phyloP scores from a whole-genome alignment of 192 early-diverging fungal genomes.

The Kickxella alabastrina region DNA sequence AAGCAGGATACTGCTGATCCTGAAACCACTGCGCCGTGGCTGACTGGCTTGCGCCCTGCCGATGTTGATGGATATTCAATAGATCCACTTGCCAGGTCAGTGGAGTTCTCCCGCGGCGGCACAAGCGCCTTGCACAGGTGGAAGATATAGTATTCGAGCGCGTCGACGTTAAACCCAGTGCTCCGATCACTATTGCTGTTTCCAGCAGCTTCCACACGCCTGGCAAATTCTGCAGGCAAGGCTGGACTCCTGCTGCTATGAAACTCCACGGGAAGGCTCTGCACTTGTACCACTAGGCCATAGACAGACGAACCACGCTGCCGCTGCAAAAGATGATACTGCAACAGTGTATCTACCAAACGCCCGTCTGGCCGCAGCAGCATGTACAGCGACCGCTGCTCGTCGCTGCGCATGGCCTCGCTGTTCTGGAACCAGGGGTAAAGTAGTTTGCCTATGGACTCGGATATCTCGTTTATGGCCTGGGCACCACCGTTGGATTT shows the following conservation, averaged over 20 bases:
- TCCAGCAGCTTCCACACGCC: constrained; percentile 1
- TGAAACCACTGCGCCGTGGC: constrained; percentile 8
- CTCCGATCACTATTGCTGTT: neutral
- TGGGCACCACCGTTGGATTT: constrained; percentile 27
- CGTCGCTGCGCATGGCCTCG: constrained; percentile 27
- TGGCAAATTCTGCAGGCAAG: constrained; percentile 16
- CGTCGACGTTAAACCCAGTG: constrained; percentile 13
- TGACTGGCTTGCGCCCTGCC: neutral
- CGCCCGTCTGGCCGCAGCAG: constrained; percentile 34
- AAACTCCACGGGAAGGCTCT: constrained; percentile 29
- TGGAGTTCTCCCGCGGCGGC: constrained; percentile 13
- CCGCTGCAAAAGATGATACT: constrained; percentile 40
- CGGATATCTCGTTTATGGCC: constrained; percentile 29
- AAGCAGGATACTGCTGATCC: constrained; percentile 14
- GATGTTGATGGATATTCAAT: constrained; percentile 3
- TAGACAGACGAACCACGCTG: constrained; percentile 1
- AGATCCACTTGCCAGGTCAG: neutral
- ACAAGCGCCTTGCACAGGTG: constrained; percentile 36
- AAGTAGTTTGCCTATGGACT: constrained; percentile 21
- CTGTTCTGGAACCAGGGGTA: constrained; percentile 41
- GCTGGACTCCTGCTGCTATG: neutral
- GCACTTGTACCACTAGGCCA: constrained; percentile 4
- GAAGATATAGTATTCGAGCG: constrained; percentile 36
- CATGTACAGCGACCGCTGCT: constrained; percentile 24
- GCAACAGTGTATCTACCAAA: constrained; percentile 36